Percentiles rank a stretch among this genome's conserved stretches.
These are phyloP conservation scores for Cornus suecica DNA, from an alignment of 148 eudicot genomes.

Conservation along the genomic window DNA sequence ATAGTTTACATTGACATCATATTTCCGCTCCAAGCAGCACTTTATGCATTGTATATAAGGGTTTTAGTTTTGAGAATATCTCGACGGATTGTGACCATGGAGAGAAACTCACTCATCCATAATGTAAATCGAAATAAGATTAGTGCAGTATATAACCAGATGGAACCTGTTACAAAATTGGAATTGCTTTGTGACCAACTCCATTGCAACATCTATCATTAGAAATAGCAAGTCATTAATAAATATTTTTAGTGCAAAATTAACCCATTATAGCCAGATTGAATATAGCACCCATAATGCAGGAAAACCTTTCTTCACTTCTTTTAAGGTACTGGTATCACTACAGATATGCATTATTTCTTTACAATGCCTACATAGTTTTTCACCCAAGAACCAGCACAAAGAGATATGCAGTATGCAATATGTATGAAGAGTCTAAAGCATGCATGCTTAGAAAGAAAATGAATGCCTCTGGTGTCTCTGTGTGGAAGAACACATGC, in stretches of 20 bases:
- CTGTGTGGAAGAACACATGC: constrained; percentile 9
- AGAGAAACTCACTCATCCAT: background rate
- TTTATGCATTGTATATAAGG: background rate
- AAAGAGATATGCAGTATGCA: background rate
- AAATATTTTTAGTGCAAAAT: background rate
- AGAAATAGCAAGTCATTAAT: background rate
- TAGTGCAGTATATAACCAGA: background rate
- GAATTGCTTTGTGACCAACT: background rate
- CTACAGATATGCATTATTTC: background rate
- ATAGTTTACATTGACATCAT: no score
- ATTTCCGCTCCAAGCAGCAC: no score
- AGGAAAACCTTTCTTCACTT: background rate
- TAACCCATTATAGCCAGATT: background rate
- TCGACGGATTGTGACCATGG: background rate
- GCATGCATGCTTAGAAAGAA: background rate
- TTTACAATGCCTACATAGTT: background rate
- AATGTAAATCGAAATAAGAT: background rate
- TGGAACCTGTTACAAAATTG: background rate
- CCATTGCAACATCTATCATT: background rate
- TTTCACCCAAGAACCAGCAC: background rate
- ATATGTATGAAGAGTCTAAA: background rate
- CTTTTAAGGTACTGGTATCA: background rate
- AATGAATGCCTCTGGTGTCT: background rate
- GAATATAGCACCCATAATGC: background rate
- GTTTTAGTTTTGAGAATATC: background rate